These are phyloP conservation scores for Sphagnum fallax DNA, from an alignment of 228 moss, liverwort and hornwort genomes.

Conservation along the genomic window DNA sequence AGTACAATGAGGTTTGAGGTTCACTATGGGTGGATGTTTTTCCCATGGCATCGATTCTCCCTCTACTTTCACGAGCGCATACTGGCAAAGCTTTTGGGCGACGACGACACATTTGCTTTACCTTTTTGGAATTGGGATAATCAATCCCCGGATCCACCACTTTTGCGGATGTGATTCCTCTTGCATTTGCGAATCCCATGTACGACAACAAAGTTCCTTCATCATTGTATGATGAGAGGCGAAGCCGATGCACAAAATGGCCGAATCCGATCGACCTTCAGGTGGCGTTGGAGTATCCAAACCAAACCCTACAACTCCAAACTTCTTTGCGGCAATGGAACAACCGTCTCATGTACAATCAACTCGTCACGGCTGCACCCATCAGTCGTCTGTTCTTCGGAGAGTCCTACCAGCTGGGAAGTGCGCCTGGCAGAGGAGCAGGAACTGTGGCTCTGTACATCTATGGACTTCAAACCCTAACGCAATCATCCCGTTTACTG, in stretches of 20 bases:
- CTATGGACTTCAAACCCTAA: slow-evolving; percentile 13
- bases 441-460: slow-evolving; percentile 19
- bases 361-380: background rate
- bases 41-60: slow-evolving; percentile 12
- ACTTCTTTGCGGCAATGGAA: slow-evolving; percentile 14
- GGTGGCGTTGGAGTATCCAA: background rate
- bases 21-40: slow-evolving; percentile 6
- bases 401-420: slow-evolving; percentile 17
- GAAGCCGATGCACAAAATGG: slow-evolving; percentile 14
- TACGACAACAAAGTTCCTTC: slow-evolving; percentile 1
- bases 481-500: background rate
- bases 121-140: slow-evolving; percentile 38
- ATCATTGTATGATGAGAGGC: slow-evolving; percentile 5
- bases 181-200: background rate
- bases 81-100: slow-evolving; percentile 12
- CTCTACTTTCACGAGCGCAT: slow-evolving; percentile 23
- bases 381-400: slow-evolving; percentile 18
- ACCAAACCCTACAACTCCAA: too few species aligned
- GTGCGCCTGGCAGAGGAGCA: slow-evolving; percentile 19
- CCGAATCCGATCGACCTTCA: slow-evolving; percentile 19
- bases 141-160: background rate
- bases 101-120: slow-evolving; percentile 9
- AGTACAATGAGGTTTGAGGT: slow-evolving; percentile 3
- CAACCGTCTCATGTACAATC: slow-evolving; percentile 16
- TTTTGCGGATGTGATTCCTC: slow-evolving; percentile 19